Conservation (phyloP, 2,329 filamentous ascomycete species). For the Xylaria sp. region DNA sequence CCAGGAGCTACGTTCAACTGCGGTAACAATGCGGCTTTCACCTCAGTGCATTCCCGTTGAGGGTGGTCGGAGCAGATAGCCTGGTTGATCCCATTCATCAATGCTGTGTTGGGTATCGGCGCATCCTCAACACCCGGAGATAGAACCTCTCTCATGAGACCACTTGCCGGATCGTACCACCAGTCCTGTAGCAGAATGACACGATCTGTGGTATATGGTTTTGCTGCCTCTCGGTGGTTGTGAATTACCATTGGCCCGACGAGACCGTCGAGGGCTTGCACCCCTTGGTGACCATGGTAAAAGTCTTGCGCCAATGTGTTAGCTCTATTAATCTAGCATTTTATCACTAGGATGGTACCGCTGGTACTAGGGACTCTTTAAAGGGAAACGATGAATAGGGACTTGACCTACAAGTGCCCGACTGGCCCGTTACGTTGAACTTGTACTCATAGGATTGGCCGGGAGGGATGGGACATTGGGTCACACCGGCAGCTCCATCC, state of each 20-base stretch:
- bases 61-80: conserved; percentile 55
- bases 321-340: conserved; percentile 25
- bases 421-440: conserved; percentile 68
- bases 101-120: conserved; percentile 58
- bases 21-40: conserved; percentile 52
- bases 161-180: conserved; percentile 68
- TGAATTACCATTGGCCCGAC: conserved; percentile 73
- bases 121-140: conserved; percentile 57
- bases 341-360: not conserved
- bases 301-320: conserved; percentile 48
- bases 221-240: conserved; percentile 63
- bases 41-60: conserved; percentile 58
- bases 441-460: conserved; percentile 73
- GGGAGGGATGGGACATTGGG: conserved; percentile 74
- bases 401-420: conserved; percentile 53
- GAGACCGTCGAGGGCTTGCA: conserved; percentile 74
- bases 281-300: conserved; percentile 64
- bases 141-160: conserved; percentile 53
- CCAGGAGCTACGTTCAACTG: conserved; percentile 62
- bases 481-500: conserved; percentile 77
- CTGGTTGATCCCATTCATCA: conserved; percentile 58
- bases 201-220: conserved; percentile 67
- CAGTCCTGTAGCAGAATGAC: conserved; percentile 75
- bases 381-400: not conserved
- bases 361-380: not conserved